phyloP scores from a whole-genome alignment of 2,329 filamentous ascomycete genomes.

The Alternaria triticimaculans region DNA sequence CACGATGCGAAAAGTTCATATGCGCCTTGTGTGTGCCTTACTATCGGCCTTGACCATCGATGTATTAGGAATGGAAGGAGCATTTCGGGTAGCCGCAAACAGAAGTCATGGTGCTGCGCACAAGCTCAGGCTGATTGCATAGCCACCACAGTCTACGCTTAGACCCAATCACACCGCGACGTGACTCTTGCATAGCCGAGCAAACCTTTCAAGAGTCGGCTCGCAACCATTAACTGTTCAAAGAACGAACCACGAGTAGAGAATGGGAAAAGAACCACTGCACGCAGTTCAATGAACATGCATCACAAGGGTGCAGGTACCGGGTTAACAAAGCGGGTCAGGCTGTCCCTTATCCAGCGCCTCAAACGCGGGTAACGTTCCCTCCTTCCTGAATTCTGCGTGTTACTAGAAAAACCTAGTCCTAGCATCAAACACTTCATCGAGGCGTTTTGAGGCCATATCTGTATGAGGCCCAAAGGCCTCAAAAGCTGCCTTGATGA shows the following conservation, averaged over 20 bases:
- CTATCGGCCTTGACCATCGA: background rate
- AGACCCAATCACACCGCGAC: background rate
- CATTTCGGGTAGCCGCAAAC: background rate
- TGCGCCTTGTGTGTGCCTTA: slow-evolving; percentile 6
- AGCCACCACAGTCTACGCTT: background rate
- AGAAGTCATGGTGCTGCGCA: too few relatives aligned
- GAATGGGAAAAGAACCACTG: slow-evolving; percentile 1
- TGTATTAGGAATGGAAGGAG: background rate
- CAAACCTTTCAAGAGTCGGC: background rate
- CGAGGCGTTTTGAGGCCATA: background rate
- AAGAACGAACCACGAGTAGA: background rate
- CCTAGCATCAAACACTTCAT: background rate
- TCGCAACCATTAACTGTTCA: background rate
- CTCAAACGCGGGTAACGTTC: background rate
- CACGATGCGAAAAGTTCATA: background rate
- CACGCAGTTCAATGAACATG: background rate
- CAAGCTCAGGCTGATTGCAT: background rate
- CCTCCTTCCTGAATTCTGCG: background rate
- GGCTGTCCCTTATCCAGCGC: background rate
- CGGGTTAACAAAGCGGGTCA: background rate
- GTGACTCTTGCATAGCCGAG: background rate
- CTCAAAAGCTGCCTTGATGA: background rate
- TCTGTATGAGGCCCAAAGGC: background rate
- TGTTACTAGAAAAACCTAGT: background rate
- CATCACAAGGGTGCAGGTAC: background rate